Evolutionary conservation across 306 rosid genomes (phyloP), one percentile per base, ranked within the genome.

Genomic region (Vicia faba): DNA sequence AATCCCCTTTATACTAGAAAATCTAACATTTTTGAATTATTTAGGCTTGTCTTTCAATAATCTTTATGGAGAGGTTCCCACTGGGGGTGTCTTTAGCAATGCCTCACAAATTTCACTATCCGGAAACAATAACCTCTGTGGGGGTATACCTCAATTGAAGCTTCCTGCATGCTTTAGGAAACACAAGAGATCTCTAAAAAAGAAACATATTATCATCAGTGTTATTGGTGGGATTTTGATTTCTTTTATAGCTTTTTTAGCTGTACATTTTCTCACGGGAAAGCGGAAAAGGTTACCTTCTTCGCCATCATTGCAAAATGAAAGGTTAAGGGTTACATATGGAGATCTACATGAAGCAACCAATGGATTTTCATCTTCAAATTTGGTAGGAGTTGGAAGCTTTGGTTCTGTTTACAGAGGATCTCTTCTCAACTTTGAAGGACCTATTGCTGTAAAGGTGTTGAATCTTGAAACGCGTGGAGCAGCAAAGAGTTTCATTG

Each of bases 341-440:
- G 74, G 61, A 18, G 75, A 69, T 39, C 46, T 79, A n/a, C 66
- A 69, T 36, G 66, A 73, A 29, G 87, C 80, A 53, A 83, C 82
- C 38, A 35, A 54, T 64, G 84, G 80, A 5, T 83, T 83, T 59
- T 65, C 78, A 25, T 14, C 53, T 1, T 26, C 74, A 1, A 83
- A 73, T 55, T 29, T 79, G 46, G 8, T 79, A 8, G 87, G 82
- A 4, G 6, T 8, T 0, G 78, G 78, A 43, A 54, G 84, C 16
- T 75, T 60, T 64, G 82, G 84, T 9, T 64, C 73, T 5, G 82
- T 79, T 2, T 83, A 68, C 3, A 79, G 11, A 69, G 87, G 87
- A 12, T 29, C 72, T 25, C 75, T 83, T 54, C 44, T 5, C 28
- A 19, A 56, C 5, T 61, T 64, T 60, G 68, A 60, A 11, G 43